Evolutionary conservation across 805 yeast genomes (phyloP), one percentile per base, ranked within the genome.

Genomic region (Hanseniaspora thailandica): DNA sequence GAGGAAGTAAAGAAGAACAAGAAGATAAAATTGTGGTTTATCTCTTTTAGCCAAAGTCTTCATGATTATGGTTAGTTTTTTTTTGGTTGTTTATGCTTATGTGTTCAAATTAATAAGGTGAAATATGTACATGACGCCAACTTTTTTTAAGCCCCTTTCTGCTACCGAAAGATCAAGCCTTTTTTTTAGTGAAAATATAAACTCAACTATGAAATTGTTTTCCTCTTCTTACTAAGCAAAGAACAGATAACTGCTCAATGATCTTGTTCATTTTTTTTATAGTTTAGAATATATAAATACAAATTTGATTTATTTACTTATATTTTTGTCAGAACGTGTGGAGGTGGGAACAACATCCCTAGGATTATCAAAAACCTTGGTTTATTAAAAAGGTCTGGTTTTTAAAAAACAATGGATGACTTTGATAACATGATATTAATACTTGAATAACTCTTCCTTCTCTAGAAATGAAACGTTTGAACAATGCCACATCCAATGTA

Each of bases 1-100:
- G 6, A 89, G 74, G 47, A 88, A 70, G 64, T 93, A 93, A 33
- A 93, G 69, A 5, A 85, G 62, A 5, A 87, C 81, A 55, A 90
- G 70, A 6, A 90, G 72, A 40, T 75, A 68, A 64, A 90, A 93
- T 54, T 88, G 86, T 13, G 83, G 82, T 54, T 86, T 68, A 62
- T 89, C 97, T 47, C 63, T 66, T 13, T 62, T 54, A 3, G 73
- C 69, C 33, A 70, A 44, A n/a, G 51, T 22, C 22, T 28, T 47
- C 55, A 53, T 53, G 1, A 7, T 50, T 9, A 3, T 35, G n/a
- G 20, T 19, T 20, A 12, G 20, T 39, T 19, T 20, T 19, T 39
- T 39, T 10, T 4, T 6, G 28, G 13, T 31, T 31, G 34, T 31
- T 2, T 9, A 30, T 10, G 33, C 2, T 4, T 10, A 30, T 10